Percentiles rank a stretch among this genome's conserved stretches.
phyloP scores from a whole-genome alignment of 495 filamentous ascomycete species.

The Astrothelium macrocarpum region DNA sequence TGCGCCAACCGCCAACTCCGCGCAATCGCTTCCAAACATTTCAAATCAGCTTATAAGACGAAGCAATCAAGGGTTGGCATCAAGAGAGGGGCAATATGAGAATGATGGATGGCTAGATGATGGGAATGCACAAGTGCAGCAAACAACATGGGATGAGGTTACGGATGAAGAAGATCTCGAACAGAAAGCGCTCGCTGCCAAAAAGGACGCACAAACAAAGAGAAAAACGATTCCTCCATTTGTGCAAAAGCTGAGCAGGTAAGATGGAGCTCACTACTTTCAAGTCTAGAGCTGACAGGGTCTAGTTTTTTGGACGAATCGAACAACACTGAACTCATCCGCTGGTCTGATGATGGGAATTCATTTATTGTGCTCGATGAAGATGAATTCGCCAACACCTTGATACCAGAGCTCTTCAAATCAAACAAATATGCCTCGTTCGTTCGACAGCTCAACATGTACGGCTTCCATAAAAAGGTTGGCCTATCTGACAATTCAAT shows the following conservation, averaged over 20 bases:
- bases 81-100: conserved; percentile 37
- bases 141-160: conserved; percentile 38
- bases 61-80: conserved; percentile 53
- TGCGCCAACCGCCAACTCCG: conserved; percentile 4
- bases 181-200: conserved; percentile 61
- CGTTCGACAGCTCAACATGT: conserved; percentile 97
- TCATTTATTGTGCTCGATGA: conserved; percentile 96
- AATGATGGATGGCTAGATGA: conserved; percentile 23
- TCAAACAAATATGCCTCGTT: conserved; percentile 99
- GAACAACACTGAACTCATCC: conserved; percentile 87
- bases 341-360: conserved; percentile 93
- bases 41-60: conserved; percentile 62
- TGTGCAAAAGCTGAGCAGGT: conserved; percentile 98
- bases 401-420: conserved; percentile 97
- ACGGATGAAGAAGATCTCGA: conserved; percentile 71
- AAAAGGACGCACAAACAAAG: conserved; percentile 74
- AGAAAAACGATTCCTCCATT: conserved; percentile 94
- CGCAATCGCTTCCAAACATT: conserved; percentile 22
- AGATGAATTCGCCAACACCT: conserved; percentile 94
- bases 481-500: conserved; percentile 95
- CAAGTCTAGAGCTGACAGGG: conserved; percentile 14
- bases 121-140: neutral
- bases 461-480: conserved; percentile 98
- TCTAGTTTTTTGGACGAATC: conserved; percentile 81
- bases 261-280: conserved; percentile 22